A percentile compares a stretch with the other conserved stretches of the same genome.
Evolutionary conservation across 78 protist species (phyloP).

Genomic region (Bodo saltans): DNA sequence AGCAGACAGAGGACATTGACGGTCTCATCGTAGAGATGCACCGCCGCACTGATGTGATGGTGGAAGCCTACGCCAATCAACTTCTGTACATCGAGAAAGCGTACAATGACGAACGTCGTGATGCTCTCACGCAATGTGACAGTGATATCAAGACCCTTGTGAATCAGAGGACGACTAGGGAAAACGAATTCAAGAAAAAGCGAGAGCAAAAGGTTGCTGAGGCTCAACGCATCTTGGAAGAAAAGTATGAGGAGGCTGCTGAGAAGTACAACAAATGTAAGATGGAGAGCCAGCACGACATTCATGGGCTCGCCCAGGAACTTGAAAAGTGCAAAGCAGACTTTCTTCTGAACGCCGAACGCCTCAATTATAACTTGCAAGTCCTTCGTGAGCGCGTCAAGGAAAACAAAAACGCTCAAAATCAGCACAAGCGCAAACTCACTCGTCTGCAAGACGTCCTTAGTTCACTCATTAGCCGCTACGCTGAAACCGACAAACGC

Average conservation of each 20-base stretch:
- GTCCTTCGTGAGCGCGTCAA: slow-evolving; percentile 57
- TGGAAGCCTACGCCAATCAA: slow-evolving; percentile 37
- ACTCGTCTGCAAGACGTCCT: slow-evolving; percentile 44
- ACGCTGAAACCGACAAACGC: slow-evolving; percentile 39
- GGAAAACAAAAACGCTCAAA: slow-evolving; percentile 58
- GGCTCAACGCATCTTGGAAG: slow-evolving; percentile 36
- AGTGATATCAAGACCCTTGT: slow-evolving; percentile 30
- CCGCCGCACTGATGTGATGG: slow-evolving; percentile 11
- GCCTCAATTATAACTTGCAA: slow-evolving; percentile 67
- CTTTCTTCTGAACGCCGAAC: slow-evolving; percentile 63
- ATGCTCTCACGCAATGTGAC: slow-evolving; percentile 20
- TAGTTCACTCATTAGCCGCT: slow-evolving; percentile 22
- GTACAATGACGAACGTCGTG: slow-evolving; percentile 51
- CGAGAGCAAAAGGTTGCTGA: slow-evolving; percentile 42
- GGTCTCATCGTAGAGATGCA: slow-evolving; percentile 32
- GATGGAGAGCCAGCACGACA: slow-evolving; percentile 37
- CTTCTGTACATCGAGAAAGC: slow-evolving; percentile 53
- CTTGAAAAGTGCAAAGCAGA: slow-evolving; percentile 20
- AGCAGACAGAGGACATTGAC: slow-evolving; percentile 62
- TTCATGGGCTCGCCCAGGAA: slow-evolving; percentile 28
- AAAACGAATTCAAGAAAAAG: slow-evolving; percentile 20
- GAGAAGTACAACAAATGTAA: slow-evolving; percentile 62
- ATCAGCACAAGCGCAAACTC: slow-evolving; percentile 51
- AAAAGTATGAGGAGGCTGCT: slow-evolving; percentile 33
- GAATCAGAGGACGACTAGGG: slow-evolving; percentile 39